Percentiles rank a stretch among this genome's conserved stretches.
These are phyloP conservation scores for Pascua sp. DNA, from an alignment of 1,284 basidiomycete genomes.

Conservation along the genomic window DNA sequence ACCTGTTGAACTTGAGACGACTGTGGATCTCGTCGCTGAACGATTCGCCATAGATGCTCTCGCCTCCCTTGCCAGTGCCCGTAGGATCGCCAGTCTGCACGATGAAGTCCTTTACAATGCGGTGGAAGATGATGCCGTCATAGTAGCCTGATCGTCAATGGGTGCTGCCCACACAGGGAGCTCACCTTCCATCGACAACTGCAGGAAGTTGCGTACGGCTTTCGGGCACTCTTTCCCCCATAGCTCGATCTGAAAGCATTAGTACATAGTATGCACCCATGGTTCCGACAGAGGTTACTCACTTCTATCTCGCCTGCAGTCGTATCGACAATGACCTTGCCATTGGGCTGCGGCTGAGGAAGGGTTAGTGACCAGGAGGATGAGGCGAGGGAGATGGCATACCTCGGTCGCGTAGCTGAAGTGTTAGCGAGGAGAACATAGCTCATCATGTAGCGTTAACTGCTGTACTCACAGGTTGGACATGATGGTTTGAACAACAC, in stretches of 20 bases:
- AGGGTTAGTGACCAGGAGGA: neutral
- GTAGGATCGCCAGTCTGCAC: conserved; percentile 95
- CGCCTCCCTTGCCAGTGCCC: conserved; percentile 84
- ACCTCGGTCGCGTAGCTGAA: conserved; percentile 45
- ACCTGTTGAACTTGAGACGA: conserved; percentile 58
- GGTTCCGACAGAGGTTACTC: neutral
- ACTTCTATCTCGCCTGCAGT: conserved; percentile 83
- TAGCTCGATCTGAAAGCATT: conserved; percentile 64
- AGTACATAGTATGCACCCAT: too few species aligned
- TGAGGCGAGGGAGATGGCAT: neutral
- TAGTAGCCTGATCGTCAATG: conserved; percentile 70
- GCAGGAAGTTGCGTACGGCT: conserved; percentile 87
- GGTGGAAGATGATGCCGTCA: conserved; percentile 89
- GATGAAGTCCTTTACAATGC: conserved; percentile 75
- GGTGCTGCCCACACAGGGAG: conserved; percentile 17
- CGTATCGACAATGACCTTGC: conserved; percentile 82
- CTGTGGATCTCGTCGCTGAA: conserved; percentile 94
- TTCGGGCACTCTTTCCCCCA: conserved; percentile 95
- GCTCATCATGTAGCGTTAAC: too few species aligned
- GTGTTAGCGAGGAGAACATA: neutral
- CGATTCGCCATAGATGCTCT: conserved; percentile 85
- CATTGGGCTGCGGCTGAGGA: conserved; percentile 60
- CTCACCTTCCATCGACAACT: conserved; percentile 83
- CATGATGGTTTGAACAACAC: conserved; percentile 5
- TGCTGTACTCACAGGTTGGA: conserved; percentile 37